These are phyloP conservation scores for Nakazawaea peltata DNA, from an alignment of 805 yeast genomes.

Conservation along the genomic window DNA sequence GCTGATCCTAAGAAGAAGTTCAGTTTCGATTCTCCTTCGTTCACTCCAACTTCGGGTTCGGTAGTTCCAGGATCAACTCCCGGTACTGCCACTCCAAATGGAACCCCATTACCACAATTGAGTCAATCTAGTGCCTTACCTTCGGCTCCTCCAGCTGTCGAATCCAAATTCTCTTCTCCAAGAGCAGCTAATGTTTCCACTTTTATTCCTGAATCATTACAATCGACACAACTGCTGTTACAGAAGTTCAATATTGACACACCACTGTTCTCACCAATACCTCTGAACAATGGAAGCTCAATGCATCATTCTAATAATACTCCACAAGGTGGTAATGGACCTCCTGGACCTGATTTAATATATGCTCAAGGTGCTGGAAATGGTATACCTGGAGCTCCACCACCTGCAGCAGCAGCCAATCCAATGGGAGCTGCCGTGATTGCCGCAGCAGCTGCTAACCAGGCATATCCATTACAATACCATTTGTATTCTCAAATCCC, in stretches of 20 bases:
- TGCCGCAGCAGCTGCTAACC: not conserved
- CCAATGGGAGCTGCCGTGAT: not conserved
- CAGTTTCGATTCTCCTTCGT: slow-evolving; percentile 47
- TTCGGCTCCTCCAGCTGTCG: slow-evolving; percentile 1
- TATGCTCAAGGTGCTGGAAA: not conserved
- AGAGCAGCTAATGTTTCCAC: slow-evolving; percentile 37
- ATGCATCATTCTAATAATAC: too few relatives aligned
- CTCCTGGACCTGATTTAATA: not conserved
- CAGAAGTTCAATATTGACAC: slow-evolving; percentile 29
- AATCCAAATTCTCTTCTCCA: slow-evolving; percentile 39
- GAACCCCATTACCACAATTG: too few relatives aligned
- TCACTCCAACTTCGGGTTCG: slow-evolving; percentile 38
- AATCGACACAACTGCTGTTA: slow-evolving; percentile 10
- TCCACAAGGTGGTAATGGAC: not conserved
- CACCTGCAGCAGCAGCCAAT: not conserved
- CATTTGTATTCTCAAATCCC: slow-evolving; percentile 89
- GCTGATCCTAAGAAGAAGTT: slow-evolving; percentile 30
- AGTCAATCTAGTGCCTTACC: too few relatives aligned
- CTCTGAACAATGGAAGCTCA: not conserved
- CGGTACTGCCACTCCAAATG: not conserved
- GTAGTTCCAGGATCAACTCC: too few relatives aligned
- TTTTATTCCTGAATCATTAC: slow-evolving; percentile 30
- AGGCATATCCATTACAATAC: slow-evolving; percentile 30
- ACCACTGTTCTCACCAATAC: slow-evolving; percentile 23
- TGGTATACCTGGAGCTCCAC: not conserved